These are phyloP conservation scores for Pyrus bretschneideri DNA, from an alignment of 306 rosid species.

Conservation along the genomic window DNA sequence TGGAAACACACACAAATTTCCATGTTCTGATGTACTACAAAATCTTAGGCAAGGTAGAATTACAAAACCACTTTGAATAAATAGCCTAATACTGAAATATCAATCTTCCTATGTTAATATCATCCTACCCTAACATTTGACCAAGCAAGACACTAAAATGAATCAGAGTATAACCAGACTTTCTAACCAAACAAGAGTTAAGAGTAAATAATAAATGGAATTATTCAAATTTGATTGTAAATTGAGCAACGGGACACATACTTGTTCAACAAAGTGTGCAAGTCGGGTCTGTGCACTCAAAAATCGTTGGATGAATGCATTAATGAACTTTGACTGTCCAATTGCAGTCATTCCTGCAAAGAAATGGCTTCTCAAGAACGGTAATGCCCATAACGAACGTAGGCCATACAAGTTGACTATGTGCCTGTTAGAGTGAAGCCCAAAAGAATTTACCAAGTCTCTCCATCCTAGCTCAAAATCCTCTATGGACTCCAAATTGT, in stretches of 20 bases:
- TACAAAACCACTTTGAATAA: neutral
- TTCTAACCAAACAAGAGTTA: neutral
- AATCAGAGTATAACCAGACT: neutral
- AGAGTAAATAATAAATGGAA: neutral
- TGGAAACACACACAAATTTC: neutral
- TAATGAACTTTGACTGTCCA: slow-evolving; percentile 84
- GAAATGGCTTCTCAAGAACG: slow-evolving; percentile 89
- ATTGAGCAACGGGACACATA: slow-evolving; percentile 20
- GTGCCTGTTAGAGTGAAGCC: slow-evolving; percentile 82
- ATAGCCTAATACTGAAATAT: neutral
- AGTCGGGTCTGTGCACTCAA: slow-evolving; percentile 90
- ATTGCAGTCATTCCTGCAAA: slow-evolving; percentile 88
- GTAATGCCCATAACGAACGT: slow-evolving; percentile 80
- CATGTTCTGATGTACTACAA: neutral
- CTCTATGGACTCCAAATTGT: slow-evolving; percentile 78
- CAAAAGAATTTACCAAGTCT: slow-evolving; percentile 82
- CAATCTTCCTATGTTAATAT: neutral
- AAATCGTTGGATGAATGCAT: slow-evolving; percentile 92
- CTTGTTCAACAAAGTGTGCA: slow-evolving; percentile 91
- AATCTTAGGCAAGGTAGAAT: neutral
- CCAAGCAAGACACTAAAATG: neutral
- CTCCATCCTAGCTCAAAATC: slow-evolving; percentile 91
- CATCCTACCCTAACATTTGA: neutral
- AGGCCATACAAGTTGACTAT: slow-evolving; percentile 64
- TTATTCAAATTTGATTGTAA: neutral